Evolutionary conservation across 495 filamentous ascomycete species (phyloP), one percentile per base, ranked within the genome.

Genomic region (Xylaria cubensis): DNA sequence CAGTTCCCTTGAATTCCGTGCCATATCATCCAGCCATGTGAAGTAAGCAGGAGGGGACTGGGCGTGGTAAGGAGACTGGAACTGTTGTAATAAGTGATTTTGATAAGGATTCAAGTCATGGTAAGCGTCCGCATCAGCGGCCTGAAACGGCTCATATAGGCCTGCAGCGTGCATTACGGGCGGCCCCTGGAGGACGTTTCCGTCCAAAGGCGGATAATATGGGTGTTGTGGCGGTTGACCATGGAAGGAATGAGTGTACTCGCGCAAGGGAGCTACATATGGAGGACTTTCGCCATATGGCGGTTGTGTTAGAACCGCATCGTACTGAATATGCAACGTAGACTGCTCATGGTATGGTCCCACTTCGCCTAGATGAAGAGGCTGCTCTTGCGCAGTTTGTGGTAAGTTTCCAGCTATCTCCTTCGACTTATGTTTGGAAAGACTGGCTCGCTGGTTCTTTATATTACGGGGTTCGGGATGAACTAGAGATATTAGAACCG

Each of bases 11-110:
- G 90, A 87, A 68, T 83, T 86, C 29, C 82, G 80, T 7, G 89
- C 87, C 59, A 93, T 75, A 41, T 86, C 84, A 65, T 90, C 87
- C n/a, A 91, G 82, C 76, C 89, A 85, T 74, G 67, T 86, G 83
- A 72, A 89, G 85, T 36, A 74, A 75, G 41, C 82, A 77, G 19
- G 74, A 71, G 55, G 81, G 4, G 15, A 74, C 15, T 79, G 74
- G 59, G 59, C 4, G 1, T 50, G 17, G 7, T 70, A 24, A 36
- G 44, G 32, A 29, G 44, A n/a, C 19, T 62, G 71, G 34, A 75
- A 75, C 61, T 72, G 73, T 15, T 56, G 15, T 13, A 74, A 73
- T 12, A 64, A 64, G 26, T 75, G 72, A 44, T 72, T 44, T 36
- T 74, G 78, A 56, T 76, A 76, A 17, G 72, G 32, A 36, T 73